phyloP scores from a whole-genome alignment of 805 yeast species.

The Metschnikowia hibisci region DNA sequence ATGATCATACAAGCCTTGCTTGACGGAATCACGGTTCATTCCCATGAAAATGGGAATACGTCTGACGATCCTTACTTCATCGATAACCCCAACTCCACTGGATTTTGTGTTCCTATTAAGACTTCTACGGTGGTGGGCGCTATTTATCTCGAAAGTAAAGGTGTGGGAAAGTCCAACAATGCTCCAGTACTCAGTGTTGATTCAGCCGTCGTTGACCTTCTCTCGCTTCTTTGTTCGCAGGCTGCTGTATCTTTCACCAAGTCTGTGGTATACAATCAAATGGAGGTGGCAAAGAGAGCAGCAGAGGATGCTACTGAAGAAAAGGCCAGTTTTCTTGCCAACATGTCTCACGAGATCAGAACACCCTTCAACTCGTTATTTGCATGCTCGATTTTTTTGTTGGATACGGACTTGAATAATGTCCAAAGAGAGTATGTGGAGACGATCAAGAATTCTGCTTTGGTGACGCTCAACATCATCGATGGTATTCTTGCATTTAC shows the following conservation, averaged over 20 bases:
- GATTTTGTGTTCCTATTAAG: slow-evolving; percentile 45
- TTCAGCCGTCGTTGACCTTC: slow-evolving; percentile 35
- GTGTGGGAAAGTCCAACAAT: neutral
- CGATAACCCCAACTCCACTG: slow-evolving; percentile 29
- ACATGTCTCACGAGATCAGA: slow-evolving; percentile 56
- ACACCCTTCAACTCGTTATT: slow-evolving; percentile 53
- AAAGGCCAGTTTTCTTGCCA: slow-evolving; percentile 49
- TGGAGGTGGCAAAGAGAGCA: slow-evolving; percentile 39
- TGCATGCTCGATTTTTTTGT: slow-evolving; percentile 45
- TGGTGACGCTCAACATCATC: slow-evolving; percentile 49
- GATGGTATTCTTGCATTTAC: slow-evolving; percentile 54
- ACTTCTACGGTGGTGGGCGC: slow-evolving; percentile 42
- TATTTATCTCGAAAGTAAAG: slow-evolving; percentile 37
- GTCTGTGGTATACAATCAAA: slow-evolving; percentile 43
- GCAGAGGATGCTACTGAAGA: slow-evolving; percentile 54
- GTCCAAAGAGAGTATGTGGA: slow-evolving; percentile 50
- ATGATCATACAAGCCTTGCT: slow-evolving; percentile 37
- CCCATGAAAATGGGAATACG: slow-evolving; percentile 27
- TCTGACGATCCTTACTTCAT: slow-evolving; percentile 41
- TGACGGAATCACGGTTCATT: slow-evolving; percentile 29
- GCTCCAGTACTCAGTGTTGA: slow-evolving; percentile 15
- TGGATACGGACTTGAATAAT: slow-evolving; percentile 43
- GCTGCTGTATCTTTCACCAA: slow-evolving; percentile 51
- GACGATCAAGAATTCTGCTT: slow-evolving; percentile 47
- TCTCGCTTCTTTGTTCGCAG: slow-evolving; percentile 45